phyloP scores from a whole-genome alignment of 148 eudicot species.

The Dianthus caryophyllus region DNA sequence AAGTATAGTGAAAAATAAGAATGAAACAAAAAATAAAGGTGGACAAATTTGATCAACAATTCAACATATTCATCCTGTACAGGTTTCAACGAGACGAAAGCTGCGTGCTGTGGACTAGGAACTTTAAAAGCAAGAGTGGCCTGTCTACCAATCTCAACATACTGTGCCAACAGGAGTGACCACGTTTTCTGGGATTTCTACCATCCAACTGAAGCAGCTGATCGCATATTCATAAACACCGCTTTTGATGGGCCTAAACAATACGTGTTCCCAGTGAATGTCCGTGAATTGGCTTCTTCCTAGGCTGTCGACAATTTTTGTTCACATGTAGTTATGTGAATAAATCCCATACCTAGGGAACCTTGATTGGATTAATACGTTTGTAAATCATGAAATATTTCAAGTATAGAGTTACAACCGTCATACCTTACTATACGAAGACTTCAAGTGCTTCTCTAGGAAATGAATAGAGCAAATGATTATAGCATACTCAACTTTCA shows the following conservation, averaged over 20 bases:
- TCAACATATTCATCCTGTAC: constrained; percentile 6
- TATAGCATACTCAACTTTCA: not conserved
- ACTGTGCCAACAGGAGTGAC: constrained; percentile 57
- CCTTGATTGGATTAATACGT: not conserved
- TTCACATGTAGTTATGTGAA: not conserved
- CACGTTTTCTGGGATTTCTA: constrained; percentile 83
- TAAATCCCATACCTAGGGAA: not conserved
- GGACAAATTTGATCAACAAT: not conserved
- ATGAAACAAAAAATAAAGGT: not conserved
- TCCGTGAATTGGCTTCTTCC: constrained; percentile 45
- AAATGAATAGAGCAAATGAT: not conserved
- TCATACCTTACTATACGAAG: not conserved
- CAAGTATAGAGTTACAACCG: not conserved
- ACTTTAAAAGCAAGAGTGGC: constrained; percentile 51
- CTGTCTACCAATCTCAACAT: constrained; percentile 56
- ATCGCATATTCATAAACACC: constrained; percentile 35
- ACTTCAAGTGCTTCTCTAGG: not conserved
- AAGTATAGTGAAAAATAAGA: not conserved
- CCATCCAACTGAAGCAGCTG: constrained; percentile 77
- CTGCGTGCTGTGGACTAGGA: constrained; percentile 89
- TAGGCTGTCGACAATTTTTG: constrained; percentile 21
- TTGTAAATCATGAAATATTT: not conserved
- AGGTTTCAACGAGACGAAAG: constrained; percentile 70
- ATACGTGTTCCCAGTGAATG: constrained; percentile 43
- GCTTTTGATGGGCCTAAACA: constrained; percentile 40